Evolutionary conservation across 2,329 filamentous ascomycete species (phyloP).

Genomic region (Trichoderma arundinaceum): DNA sequence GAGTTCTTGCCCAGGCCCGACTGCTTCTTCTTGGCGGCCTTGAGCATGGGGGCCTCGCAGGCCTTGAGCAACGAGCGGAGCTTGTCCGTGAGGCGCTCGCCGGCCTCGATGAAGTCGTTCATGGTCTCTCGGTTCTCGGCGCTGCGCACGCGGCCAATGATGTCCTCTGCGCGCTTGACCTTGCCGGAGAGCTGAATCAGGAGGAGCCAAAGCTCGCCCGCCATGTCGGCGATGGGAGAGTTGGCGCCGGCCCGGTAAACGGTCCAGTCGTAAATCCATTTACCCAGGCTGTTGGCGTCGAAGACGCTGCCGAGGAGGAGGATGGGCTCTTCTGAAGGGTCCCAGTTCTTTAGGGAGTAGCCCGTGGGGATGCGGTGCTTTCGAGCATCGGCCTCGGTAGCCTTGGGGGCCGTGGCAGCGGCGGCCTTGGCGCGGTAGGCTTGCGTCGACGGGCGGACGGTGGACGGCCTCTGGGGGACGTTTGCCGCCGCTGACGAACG

Average conservation of each 20-base stretch:
- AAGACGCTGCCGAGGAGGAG: conserved; percentile 94
- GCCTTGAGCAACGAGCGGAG: conserved; percentile 86
- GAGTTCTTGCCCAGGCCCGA: conserved; percentile 81
- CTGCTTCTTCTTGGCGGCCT: conserved; percentile 77
- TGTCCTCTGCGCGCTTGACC: conserved; percentile 87
- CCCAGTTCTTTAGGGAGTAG: conserved; percentile 98
- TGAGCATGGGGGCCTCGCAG: conserved; percentile 95
- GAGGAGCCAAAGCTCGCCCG: conserved; percentile 92
- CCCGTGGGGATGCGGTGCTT: conserved; percentile 80
- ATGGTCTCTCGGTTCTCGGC: conserved; percentile 79
- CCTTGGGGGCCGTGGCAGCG: conserved; percentile 48
- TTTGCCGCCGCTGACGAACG: conserved; percentile 53
- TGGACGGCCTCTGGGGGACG: conserved; percentile 58
- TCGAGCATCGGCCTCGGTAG: conserved; percentile 65
- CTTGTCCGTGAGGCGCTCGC: conserved; percentile 83
- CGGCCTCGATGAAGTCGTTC: conserved; percentile 87
- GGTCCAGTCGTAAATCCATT: conserved; percentile 99
- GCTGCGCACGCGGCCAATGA: conserved; percentile 72
- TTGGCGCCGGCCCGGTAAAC: conserved; percentile 84
- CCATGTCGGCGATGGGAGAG: conserved; percentile 86
- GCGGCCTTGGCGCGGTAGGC: conserved; percentile 42
- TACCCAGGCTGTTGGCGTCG: conserved; percentile 94
- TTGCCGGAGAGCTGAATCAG: conserved; percentile 94
- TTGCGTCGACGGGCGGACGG: conserved; percentile 52
- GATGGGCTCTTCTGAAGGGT: conserved; percentile 91